Conservation (phyloP, 495 filamentous ascomycete genomes). For the Tuber brumale region DNA sequence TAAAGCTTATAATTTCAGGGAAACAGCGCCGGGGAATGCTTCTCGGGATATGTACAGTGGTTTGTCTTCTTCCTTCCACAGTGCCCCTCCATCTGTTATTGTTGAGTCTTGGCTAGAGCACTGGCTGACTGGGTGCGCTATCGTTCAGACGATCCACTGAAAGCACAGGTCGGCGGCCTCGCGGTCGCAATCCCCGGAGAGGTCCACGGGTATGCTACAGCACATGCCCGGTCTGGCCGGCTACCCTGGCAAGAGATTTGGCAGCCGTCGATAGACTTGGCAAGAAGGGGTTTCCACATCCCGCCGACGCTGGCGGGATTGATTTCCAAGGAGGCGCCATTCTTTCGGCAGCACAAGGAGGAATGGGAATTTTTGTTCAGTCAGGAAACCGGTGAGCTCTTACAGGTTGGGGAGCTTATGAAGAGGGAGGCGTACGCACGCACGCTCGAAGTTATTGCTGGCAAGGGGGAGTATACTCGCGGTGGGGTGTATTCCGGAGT, state of each 20-base stretch:
- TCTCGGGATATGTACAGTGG: conserved; percentile 39
- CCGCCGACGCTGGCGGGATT: conserved; percentile 21
- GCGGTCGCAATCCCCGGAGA: conserved; percentile 38
- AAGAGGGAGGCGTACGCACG: conserved; percentile 27
- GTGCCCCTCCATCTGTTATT: conserved; percentile 2
- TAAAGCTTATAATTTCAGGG: conserved; percentile 41
- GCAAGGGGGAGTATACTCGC: conserved; percentile 3
- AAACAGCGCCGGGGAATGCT: conserved; percentile 32
- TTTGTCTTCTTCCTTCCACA: conserved; percentile 12
- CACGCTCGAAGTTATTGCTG: conserved; percentile 32
- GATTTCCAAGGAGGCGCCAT: conserved; percentile 20
- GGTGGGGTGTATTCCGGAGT: conserved; percentile 27
- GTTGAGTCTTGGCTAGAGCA: background rate
- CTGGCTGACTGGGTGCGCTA: background rate
- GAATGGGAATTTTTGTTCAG: conserved; percentile 37
- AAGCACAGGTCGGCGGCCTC: conserved; percentile 35
- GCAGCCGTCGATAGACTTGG: conserved; percentile 32
- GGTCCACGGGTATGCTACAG: conserved; percentile 36
- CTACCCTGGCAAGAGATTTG: conserved; percentile 39
- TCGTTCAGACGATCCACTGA: conserved; percentile 23
- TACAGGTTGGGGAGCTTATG: conserved; percentile 33
- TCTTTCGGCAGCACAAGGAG: conserved; percentile 26
- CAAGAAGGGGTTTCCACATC: conserved; percentile 29
- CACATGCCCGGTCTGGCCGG: conserved; percentile 31
- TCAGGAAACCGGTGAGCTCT: conserved; percentile 23